phyloP scores from a whole-genome alignment of 78 protist genomes.

The Kipferlia bialata region DNA sequence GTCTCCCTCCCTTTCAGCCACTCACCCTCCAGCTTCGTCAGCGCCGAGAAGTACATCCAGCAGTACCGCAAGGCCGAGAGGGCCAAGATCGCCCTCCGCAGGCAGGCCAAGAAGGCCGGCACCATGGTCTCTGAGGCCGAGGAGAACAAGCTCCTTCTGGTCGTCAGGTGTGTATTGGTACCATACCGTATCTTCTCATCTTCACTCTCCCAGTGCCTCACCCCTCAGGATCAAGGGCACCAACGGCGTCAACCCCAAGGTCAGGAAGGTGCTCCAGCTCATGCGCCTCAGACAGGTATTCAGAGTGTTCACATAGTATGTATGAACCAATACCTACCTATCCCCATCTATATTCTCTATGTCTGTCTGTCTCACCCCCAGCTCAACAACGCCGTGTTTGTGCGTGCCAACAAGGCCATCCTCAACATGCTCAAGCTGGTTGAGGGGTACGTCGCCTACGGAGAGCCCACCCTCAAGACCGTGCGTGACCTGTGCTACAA shows the following conservation, averaged over 20 bases:
- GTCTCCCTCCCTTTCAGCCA: too few relatives aligned
- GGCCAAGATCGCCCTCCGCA: conserved; percentile 37
- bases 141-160: conserved; percentile 91
- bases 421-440: conserved; percentile 83
- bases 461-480: conserved; percentile 86
- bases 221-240: conserved; percentile 98
- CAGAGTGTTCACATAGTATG: too few relatives aligned
- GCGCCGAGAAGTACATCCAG: conserved; percentile 67
- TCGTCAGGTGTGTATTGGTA: too few relatives aligned
- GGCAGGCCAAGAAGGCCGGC: conserved; percentile 70
- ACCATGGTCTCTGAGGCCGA: conserved; percentile 79
- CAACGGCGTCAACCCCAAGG: conserved; percentile 81
- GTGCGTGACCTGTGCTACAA: conserved; percentile 90
- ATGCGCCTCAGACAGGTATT: too few relatives aligned
- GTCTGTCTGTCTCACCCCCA: too few relatives aligned
- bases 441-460: conserved; percentile 94
- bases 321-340: too few relatives aligned
- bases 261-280: conserved; percentile 84
- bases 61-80: conserved; percentile 67
- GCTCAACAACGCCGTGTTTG: conserved; percentile 93
- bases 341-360: too few relatives aligned
- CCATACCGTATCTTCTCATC: too few relatives aligned
- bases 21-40: too few relatives aligned
- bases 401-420: conserved; percentile 90
- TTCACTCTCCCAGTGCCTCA: too few relatives aligned